These are phyloP conservation scores for Pichia manshurica DNA, from an alignment of 805 yeast species.

Conservation along the genomic window DNA sequence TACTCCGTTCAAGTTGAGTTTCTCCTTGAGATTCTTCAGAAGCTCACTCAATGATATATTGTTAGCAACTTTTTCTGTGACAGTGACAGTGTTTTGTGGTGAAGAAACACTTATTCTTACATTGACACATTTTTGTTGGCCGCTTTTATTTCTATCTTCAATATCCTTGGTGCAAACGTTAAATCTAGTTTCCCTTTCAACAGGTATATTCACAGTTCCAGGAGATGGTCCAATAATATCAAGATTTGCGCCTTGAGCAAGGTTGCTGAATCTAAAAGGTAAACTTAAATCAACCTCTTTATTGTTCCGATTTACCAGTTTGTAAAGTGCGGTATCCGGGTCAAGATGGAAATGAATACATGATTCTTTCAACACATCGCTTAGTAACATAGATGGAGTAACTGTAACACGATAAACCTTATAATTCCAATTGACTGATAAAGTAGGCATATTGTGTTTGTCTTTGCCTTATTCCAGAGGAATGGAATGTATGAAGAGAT, in stretches of 20 bases:
- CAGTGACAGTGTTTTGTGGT: not conserved
- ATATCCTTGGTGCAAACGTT: not conserved
- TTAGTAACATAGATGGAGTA: conserved; percentile 22
- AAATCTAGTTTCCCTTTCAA: not conserved
- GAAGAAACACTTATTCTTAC: not conserved
- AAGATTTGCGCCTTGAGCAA: conserved; percentile 41
- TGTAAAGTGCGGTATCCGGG: not conserved
- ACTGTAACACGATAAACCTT: not conserved
- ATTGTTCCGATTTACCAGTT: conserved; percentile 5
- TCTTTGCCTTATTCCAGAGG: not conserved
- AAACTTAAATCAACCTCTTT: conserved; percentile 30
- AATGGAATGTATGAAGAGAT: too few species aligned
- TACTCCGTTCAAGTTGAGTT: not conserved
- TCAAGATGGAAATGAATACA: conserved; percentile 31
- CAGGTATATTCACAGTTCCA: not conserved
- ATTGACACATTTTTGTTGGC: not conserved
- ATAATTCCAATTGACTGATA: conserved; percentile 1
- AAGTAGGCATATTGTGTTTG: not conserved
- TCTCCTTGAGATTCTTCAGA: not conserved
- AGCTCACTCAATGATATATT: not conserved
- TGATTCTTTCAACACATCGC: conserved; percentile 31
- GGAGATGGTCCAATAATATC: conserved; percentile 17
- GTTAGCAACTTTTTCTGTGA: not conserved
- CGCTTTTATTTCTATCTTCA: not conserved
- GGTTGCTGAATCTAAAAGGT: conserved; percentile 38